Base-by-base conservation (phyloP, 2,329 filamentous ascomycete species). In the Penicillium sp. region DNA sequence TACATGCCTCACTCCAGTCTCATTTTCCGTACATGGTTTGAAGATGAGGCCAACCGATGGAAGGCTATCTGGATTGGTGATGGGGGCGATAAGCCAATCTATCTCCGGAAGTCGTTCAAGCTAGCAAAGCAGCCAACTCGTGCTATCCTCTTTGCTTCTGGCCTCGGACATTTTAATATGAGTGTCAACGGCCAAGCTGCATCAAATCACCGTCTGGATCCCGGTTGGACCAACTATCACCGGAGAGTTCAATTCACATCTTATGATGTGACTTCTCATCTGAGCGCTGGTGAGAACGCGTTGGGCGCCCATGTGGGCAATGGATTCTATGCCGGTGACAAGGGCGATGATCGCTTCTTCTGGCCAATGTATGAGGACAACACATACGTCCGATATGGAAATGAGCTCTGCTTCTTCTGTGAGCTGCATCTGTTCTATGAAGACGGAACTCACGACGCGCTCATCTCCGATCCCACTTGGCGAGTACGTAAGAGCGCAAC, bases 241-340 rank as follows among this genome's bases (percentile, higher is more conserved):
- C 62, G 67, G 8, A 62, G 64, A 10, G 63, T 71, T 8, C 79
- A 81, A 10, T 82, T 78, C 50, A 78, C 80, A 1, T 77, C 74
- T 2, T 81, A 82, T 62, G 80, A 82, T 59, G 65, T 82, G 6
- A 79, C 79, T 4, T 50, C 66, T 2, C 70, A 73, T 12, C 58
- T 81, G 1, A 62, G 33, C 0, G 47, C 63, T 12, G 76, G 75
- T 0, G 70, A 73, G 12, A 79, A 79, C 40, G 75, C 75, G 1
- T 59, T 79, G 9, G 77, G 74, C 5, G 76, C 76, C 6, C 76
- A 79, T 57, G 64, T 82, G 0, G 78, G 78, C 8, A 82, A 82
- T 35, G 80, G 80, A 0, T 82, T 82, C 65, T 82, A 81, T 45
- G 80, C 80, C 8, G 80, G 80, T 2, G 69, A 71, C 26, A 58